Base-by-base conservation (phyloP, 176 grass and related monocot species). In the Pharus latifolius region DNA sequence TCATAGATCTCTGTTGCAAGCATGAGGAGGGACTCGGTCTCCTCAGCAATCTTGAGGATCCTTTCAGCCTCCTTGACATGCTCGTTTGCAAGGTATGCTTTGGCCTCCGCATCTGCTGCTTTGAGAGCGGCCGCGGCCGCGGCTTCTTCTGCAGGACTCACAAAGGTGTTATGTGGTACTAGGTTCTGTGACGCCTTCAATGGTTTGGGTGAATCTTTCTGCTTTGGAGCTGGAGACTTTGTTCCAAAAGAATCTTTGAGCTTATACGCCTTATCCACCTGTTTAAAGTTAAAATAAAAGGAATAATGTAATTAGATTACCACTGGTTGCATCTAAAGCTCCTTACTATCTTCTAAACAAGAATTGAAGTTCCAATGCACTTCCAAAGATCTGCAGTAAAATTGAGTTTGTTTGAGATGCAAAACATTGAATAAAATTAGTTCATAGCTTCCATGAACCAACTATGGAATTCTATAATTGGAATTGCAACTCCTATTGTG, bases 21-120 rank as follows among this genome's bases (percentile, higher is more conserved):
- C 14, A 29, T 38, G 27, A 94, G 71, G 48, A 94, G 75, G 28
- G 87, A 80, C 27, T 94, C 84, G 0, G 87, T 76, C 12, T 99
- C 79, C 64, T 99, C 95, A 1, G 84, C 63, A 75, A 99, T 60
- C 75, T 84, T 90, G 41, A 52, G 24, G 18, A 94, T 83, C 70
- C 81, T 94, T 75, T 99, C 90, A 48, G 63, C 67, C 50, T 94
- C 78, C 57, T 85, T 91, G 19, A 85, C 83, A 41, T 88, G 81
- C 67, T 99, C 95, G 40, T 85, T 87, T 30, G 90, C 95, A 34
- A 94, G 58, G 65, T 85, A 79, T 30, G 75, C 75, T 80, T 99
- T 99, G 72, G 90, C 79, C 73, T 99, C 90, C 0, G 90, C 82
- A 42, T 99, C 95, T 29, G 95, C 90, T 58, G 88, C 81, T 73